Percentiles rank a stretch among this genome's conserved stretches.
phyloP scores from a whole-genome alignment of 2,329 filamentous ascomycete genomes.

The Knoxdaviesia proteae region DNA sequence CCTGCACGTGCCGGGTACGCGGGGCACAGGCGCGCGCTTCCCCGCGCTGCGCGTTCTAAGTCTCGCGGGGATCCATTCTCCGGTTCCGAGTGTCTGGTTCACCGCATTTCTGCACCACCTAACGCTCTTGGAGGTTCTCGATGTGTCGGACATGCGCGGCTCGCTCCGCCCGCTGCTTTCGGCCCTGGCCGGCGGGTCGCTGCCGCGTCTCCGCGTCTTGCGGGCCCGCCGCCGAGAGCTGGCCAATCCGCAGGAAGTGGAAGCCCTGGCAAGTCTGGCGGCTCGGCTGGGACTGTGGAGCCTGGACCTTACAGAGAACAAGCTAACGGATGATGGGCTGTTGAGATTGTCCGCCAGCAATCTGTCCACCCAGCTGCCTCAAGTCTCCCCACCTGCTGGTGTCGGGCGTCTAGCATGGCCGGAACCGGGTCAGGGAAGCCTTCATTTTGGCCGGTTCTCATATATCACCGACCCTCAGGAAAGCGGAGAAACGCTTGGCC shows the following conservation, averaged over 20 bases:
- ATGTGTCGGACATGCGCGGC: conserved; percentile 27
- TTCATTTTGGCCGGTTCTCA: conserved; percentile 21
- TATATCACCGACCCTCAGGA: conserved; percentile 10
- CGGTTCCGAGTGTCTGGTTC: conserved; percentile 21
- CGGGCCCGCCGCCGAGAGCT: conserved; percentile 27
- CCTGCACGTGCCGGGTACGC: neutral
- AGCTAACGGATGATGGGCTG: conserved; percentile 21
- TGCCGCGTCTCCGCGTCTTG: conserved; percentile 28
- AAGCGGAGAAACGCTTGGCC: neutral
- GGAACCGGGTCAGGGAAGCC: conserved; percentile 7
- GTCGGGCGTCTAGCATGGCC: neutral
- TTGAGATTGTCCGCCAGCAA: neutral
- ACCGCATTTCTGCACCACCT: conserved; percentile 8
- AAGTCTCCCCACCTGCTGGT: neutral
- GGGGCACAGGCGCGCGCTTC: too few relatives aligned
- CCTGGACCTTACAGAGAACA: conserved; percentile 31
- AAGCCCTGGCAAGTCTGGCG: conserved; percentile 10
- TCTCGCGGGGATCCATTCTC: conserved; percentile 17
- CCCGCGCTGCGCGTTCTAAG: conserved; percentile 20
- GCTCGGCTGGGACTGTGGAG: conserved; percentile 27
- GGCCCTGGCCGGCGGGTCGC: conserved; percentile 9
- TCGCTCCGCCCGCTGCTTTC: conserved; percentile 18
- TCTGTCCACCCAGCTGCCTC: conserved; percentile 1
- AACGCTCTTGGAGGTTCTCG: conserved; percentile 21
- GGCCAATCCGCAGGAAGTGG: conserved; percentile 16